Evolutionary conservation across 2,329 filamentous ascomycete genomes (phyloP).

Genomic region (Akanthomyces dipterigenus): DNA sequence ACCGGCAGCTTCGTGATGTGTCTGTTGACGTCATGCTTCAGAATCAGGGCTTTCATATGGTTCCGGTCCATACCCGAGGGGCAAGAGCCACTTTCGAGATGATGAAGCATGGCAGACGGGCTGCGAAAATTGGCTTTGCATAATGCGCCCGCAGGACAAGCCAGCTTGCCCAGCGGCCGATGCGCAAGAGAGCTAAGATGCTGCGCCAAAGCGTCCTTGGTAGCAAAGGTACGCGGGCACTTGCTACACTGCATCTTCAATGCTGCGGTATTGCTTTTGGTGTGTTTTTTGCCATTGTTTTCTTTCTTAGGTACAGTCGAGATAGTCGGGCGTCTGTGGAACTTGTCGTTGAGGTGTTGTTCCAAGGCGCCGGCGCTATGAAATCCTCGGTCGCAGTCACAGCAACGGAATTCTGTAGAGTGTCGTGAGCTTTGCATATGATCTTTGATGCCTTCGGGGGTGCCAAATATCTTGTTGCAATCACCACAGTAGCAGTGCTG

Average conservation of each 20-base stretch:
- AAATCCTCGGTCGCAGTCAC: slow-evolving; percentile 5
- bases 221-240: not conserved
- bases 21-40: not conserved
- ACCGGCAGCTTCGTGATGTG: not conserved
- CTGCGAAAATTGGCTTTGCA: not conserved
- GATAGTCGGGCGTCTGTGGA: not conserved
- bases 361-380: not conserved
- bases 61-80: not conserved
- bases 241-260: not conserved
- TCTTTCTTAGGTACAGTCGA: not conserved
- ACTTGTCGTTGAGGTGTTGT: slow-evolving; percentile 4
- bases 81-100: not conserved
- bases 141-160: not conserved
- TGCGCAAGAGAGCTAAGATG: not conserved
- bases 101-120: not conserved
- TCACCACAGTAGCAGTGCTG: not conserved
- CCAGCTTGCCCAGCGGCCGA: not conserved
- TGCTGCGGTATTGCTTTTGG: no score
- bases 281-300: no score
- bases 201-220: not conserved
- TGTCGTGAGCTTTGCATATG: not conserved
- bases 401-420: slow-evolving; percentile 8
- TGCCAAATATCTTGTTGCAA: not conserved
- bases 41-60: not conserved
- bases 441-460: not conserved